These are phyloP conservation scores for Gossypioides kirkii DNA, from an alignment of 345 rosid species.

Conservation along the genomic window DNA sequence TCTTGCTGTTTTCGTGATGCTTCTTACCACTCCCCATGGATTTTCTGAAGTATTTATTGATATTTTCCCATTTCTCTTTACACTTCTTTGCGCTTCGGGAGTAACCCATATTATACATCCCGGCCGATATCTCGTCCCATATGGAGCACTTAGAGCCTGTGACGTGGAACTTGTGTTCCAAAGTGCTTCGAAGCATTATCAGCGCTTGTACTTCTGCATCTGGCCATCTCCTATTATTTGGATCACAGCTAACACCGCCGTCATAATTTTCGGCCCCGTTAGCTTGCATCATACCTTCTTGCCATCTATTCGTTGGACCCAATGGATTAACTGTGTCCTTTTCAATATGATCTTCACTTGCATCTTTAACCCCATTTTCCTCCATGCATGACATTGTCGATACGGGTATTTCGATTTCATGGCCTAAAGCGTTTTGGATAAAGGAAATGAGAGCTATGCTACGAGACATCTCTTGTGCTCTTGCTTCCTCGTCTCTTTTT, in stretches of 20 bases:
- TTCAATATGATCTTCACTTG: conserved; percentile 19
- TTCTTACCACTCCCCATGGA: conserved; percentile 40
- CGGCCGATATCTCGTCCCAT: conserved; percentile 67
- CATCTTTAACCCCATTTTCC: conserved; percentile 19
- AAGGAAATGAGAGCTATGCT: conserved; percentile 57
- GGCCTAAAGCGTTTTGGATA: conserved; percentile 45
- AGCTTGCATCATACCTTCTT: conserved; percentile 13
- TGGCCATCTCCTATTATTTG: conserved; percentile 32
- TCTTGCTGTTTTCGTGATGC: conserved; percentile 39
- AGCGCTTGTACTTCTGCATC: conserved; percentile 68
- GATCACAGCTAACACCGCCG: conserved; percentile 1
- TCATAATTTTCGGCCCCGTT: background rate
- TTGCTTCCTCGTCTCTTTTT: conserved; percentile 48
- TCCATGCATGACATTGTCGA: conserved; percentile 19
- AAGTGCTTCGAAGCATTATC: conserved; percentile 44
- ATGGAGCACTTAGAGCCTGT: conserved; percentile 34
- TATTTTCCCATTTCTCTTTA: conserved; percentile 85
- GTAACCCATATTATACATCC: conserved; percentile 56
- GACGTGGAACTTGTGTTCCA: conserved; percentile 36
- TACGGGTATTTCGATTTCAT: conserved; percentile 29
- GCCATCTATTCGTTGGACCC: conserved; percentile 24
- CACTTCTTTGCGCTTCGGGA: conserved; percentile 59
- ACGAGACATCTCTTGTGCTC: conserved; percentile 50
- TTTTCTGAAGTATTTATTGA: conserved; percentile 63
- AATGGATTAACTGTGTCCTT: conserved; percentile 8